These are phyloP conservation scores for Stachybotrys echinatus DNA, from an alignment of 2,329 filamentous ascomycete species.

Conservation along the genomic window DNA sequence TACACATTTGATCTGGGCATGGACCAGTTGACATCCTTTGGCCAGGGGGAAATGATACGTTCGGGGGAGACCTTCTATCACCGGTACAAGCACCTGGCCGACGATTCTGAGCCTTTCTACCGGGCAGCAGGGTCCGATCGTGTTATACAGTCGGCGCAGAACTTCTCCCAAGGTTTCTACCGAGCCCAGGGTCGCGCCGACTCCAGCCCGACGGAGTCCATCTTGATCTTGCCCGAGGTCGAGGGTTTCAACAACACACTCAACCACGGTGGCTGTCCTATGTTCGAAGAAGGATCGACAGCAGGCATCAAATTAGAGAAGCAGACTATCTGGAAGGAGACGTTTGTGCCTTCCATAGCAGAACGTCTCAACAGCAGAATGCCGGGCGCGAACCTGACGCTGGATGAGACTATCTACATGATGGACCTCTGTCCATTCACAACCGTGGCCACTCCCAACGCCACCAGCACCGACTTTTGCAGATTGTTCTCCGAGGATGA, in stretches of 20 bases:
- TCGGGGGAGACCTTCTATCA: slow-evolving; percentile 72
- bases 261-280: slow-evolving; percentile 64
- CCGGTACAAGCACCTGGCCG: slow-evolving; percentile 62
- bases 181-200: slow-evolving; percentile 26
- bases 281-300: slow-evolving; percentile 59
- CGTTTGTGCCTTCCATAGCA: slow-evolving; percentile 65
- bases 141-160: slow-evolving; percentile 68
- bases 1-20: slow-evolving; percentile 68
- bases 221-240: slow-evolving; percentile 67
- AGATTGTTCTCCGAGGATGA: slow-evolving; percentile 65
- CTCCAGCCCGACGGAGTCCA: slow-evolving; percentile 40
- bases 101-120: slow-evolving; percentile 59
- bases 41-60: slow-evolving; percentile 63
- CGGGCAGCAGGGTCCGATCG: slow-evolving; percentile 65
- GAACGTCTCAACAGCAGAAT: slow-evolving; percentile 64
- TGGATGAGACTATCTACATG: slow-evolving; percentile 59
- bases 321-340: slow-evolving; percentile 51
- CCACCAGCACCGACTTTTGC: slow-evolving; percentile 64
- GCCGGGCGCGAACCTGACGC: slow-evolving; percentile 59
- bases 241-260: slow-evolving; percentile 73
- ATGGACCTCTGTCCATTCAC: slow-evolving; percentile 91
- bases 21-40: slow-evolving; percentile 64
- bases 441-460: slow-evolving; percentile 59
- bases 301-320: slow-evolving; percentile 42
- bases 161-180: slow-evolving; percentile 73